Base-by-base conservation (phyloP, 2,329 filamentous ascomycete species). In the Colletotrichum eremochloae region DNA sequence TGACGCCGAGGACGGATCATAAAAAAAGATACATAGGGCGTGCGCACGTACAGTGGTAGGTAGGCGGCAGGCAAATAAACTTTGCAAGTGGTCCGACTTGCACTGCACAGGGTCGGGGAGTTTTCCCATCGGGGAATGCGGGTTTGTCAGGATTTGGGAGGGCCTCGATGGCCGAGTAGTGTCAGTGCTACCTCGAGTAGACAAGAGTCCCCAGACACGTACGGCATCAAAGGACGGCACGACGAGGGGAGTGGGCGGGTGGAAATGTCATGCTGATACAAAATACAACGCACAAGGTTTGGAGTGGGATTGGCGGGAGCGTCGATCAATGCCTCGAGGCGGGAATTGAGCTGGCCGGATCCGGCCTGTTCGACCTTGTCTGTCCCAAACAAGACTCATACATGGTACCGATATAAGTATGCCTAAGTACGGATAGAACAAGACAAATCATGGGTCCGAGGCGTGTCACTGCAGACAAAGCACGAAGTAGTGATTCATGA, bases 291-390 rank as follows among this genome's bases (percentile, higher is more conserved):
- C 50, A 62, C 48, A 57, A 63, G 69, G 65, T 68, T 63, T 53
- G 42, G 46, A 46, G 53, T 63, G 36, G 65, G 44, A 69, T 72
- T 68, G 18, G 53, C 65, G 65, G 53, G 46, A 72, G 44, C 38
- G 66, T 53, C 66, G 65, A 72, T 63, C 69, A 67, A 68, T 71
- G 64, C 64, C 57, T 57, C 38, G 36, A 62, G 64, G 62, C 64
- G 50, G 42, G 56, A 52, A 40, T 46, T 62, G 48, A 61, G 38
- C 33, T 50, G 48, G 42, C 56, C 68, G 63, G 56, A 71, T 62
- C 56, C 64, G 68, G 63, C 44, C 46, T 55, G 4, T 55, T 50
- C 46, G 31, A 57, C 68, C 55, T 52, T 29, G 38, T 36, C 29
- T 36, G 50, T 42, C 33, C 60, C 56, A 14, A 18, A 55, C 33